Evolutionary conservation across 352 stramenopile genomes (phyloP), one percentile per base, ranked within the genome.

Genomic region (Hyphochytrium catenoides): DNA sequence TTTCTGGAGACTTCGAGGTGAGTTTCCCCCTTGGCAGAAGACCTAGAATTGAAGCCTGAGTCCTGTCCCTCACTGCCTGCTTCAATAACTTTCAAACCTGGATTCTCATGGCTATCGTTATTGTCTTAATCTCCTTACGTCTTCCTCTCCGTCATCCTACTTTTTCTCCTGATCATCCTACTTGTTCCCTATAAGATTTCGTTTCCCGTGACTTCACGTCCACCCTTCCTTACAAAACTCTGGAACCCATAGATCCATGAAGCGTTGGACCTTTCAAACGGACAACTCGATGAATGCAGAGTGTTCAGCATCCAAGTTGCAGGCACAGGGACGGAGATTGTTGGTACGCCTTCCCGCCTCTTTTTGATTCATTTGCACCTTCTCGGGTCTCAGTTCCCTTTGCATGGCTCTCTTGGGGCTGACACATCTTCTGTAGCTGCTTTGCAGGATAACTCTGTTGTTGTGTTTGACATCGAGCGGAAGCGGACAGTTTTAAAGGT

Each of bases 301-400:
- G 60, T 83, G 17, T 83, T 65, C 65, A 66, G 57, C 27, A 51
- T 83, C 32, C 65, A 76, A 25, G 47, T 83, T 21, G 79, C 79
- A 44, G 52, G 59, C 0, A 54, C 62, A 0, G 65, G 65, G 2
- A 78, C 63, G 3, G 65, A 83, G 41, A 75, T 83, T 53, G 63
- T 83, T 29, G 69, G 62, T 3, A 66, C 65, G 24, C 79, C 69
- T 11, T 68, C 62, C 6, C 59, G 52, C 38, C n/a, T n/a, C n/a
- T n/a, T n/a, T n/a, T n/a, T n/a, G n/a, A n/a, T n/a, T n/a, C n/a
- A n/a, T n/a, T n/a, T n/a, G n/a, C n/a, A n/a, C n/a, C n/a, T n/a
- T n/a, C n/a, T n/a, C n/a, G n/a, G n/a, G n/a, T n/a, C n/a, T n/a
- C n/a, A n/a, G n/a, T n/a, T n/a, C n/a, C n/a, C n/a, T n/a, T n/a